These are phyloP conservation scores for Teratosphaeria zuluensis DNA, from an alignment of 2,329 filamentous ascomycete species.

Conservation along the genomic window DNA sequence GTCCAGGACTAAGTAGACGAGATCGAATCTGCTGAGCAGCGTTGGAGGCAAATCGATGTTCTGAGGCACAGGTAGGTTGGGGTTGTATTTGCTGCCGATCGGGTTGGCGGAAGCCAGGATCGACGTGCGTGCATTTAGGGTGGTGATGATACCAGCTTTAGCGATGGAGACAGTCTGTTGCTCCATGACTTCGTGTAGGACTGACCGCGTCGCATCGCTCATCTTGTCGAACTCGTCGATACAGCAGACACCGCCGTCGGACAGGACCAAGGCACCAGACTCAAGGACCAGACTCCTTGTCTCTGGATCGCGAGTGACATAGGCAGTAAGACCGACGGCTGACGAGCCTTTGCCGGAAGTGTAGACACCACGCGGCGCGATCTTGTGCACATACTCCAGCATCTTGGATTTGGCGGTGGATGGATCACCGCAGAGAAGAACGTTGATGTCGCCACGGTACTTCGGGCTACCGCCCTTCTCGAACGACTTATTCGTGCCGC, in stretches of 20 bases:
- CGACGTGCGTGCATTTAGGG: slow-evolving; percentile 86
- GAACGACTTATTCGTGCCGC: slow-evolving; percentile 96
- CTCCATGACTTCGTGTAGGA: slow-evolving; percentile 73
- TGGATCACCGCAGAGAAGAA: slow-evolving; percentile 91
- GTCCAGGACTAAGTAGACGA: slow-evolving; percentile 94
- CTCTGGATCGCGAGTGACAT: slow-evolving; percentile 65
- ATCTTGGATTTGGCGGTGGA: slow-evolving; percentile 95
- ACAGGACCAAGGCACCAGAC: slow-evolving; percentile 63
- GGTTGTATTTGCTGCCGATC: slow-evolving; percentile 96
- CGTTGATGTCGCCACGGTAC: slow-evolving; percentile 95
- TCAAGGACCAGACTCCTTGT: slow-evolving; percentile 65
- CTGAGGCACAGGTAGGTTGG: slow-evolving; percentile 87
- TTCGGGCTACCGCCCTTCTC: slow-evolving; percentile 90
- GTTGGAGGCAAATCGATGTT: slow-evolving; percentile 97
- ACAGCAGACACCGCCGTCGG: slow-evolving; percentile 66
- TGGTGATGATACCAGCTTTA: slow-evolving; percentile 72
- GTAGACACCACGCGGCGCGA: slow-evolving; percentile 78
- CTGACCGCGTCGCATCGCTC: slow-evolving; percentile 63
- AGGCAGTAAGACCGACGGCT: slow-evolving; percentile 67
- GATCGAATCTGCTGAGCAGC: slow-evolving; percentile 86
- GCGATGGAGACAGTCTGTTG: slow-evolving; percentile 71
- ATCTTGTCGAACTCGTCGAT: slow-evolving; percentile 77
- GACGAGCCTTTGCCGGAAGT: slow-evolving; percentile 69
- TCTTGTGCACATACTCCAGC: slow-evolving; percentile 91
- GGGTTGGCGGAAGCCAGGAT: slow-evolving; percentile 96